phyloP scores from a whole-genome alignment of 441 rosid species.

The Populus tomentosa region DNA sequence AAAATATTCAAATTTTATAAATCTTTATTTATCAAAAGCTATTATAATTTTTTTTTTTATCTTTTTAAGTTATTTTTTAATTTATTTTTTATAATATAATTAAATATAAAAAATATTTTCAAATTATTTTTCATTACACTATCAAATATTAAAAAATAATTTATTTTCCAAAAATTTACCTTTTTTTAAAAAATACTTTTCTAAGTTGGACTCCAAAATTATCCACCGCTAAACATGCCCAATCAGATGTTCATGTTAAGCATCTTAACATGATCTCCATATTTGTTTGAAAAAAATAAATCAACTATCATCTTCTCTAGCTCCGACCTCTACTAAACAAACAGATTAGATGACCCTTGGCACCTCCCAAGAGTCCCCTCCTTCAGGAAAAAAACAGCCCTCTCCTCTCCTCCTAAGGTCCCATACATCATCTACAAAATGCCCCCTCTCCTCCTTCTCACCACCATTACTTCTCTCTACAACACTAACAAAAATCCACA shows the following conservation, averaged over 20 bases:
- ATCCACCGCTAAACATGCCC: background rate
- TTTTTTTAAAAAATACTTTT: too few species aligned
- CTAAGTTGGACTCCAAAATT: background rate
- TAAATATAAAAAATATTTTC: too few species aligned
- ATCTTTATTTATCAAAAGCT: too few species aligned
- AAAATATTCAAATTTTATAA: too few species aligned
- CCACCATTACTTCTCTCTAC: background rate
- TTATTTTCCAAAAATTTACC: too few species aligned
- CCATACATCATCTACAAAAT: slow-evolving; percentile 25
- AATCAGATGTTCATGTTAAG: background rate
- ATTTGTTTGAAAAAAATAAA: background rate
- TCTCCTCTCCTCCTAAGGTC: slow-evolving; percentile 16
- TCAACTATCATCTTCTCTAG: background rate
- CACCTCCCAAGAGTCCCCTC: slow-evolving; percentile 33
- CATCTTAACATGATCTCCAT: background rate
- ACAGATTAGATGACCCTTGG: slow-evolving; percentile 34
- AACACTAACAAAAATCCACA: background rate
- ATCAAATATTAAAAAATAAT: too few species aligned
- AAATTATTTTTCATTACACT: too few species aligned
- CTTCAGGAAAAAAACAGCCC: background rate
- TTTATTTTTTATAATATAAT: too few species aligned
- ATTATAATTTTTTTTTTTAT: too few species aligned
- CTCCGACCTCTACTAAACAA: background rate
- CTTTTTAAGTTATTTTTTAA: too few species aligned
- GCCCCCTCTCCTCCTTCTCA: slow-evolving; percentile 6